A percentile compares a stretch with the other conserved stretches of the same genome.
phyloP scores from a whole-genome alignment of 768 basidiomycete genomes.

The Boletus insuetus region DNA sequence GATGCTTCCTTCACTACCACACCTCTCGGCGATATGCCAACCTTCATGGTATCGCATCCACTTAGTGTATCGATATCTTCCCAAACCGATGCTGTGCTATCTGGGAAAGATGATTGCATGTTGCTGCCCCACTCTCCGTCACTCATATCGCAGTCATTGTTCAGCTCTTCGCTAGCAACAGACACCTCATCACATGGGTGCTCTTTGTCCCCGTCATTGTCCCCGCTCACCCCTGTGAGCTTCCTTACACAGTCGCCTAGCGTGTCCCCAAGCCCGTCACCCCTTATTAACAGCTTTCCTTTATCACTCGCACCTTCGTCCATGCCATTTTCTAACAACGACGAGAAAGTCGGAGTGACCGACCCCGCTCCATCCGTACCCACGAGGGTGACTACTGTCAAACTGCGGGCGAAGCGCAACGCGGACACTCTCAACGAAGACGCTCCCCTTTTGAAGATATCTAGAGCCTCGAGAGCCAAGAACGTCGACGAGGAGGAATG shows the following conservation, averaged over 20 bases:
- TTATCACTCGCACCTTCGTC: background rate
- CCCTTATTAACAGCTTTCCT: background rate
- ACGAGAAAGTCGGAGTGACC: background rate
- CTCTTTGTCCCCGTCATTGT: constrained; percentile 9
- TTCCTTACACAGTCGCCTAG: constrained; percentile 9
- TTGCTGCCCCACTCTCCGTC: background rate
- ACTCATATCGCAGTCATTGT: background rate
- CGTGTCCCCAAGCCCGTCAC: constrained; percentile 2
- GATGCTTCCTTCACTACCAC: background rate
- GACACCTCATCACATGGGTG: background rate
- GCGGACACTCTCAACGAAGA: constrained; percentile 2
- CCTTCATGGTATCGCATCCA: background rate
- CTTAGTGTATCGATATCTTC: background rate
- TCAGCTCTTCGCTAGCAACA: background rate
- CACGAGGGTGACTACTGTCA: background rate
- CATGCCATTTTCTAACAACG: background rate
- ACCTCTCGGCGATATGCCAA: background rate
- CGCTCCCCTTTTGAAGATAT: background rate
- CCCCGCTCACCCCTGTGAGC: constrained; percentile 16
- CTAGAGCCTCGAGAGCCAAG: constrained; percentile 11
- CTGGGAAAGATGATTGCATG: background rate
- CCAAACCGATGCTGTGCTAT: background rate
- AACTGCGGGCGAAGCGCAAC: constrained; percentile 12
- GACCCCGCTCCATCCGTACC: background rate
- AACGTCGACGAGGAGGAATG: constrained; percentile 24